Percentiles rank a stretch among this genome's conserved stretches.
phyloP scores from a whole-genome alignment of 352 stramenopile genomes.

The Globisporangium emineosum region DNA sequence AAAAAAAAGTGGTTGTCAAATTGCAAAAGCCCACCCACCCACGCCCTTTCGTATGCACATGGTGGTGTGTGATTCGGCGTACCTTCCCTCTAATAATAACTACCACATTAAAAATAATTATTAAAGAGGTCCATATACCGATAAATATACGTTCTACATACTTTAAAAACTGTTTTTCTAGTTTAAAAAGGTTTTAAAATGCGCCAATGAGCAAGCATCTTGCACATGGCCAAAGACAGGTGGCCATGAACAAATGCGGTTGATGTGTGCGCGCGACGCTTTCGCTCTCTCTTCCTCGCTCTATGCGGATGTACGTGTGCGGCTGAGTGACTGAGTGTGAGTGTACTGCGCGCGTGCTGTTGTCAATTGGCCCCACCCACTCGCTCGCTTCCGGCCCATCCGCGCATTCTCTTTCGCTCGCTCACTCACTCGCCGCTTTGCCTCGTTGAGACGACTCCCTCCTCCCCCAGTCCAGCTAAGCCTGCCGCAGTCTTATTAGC shows the following conservation, averaged over 20 bases:
- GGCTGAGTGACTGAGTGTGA: not conserved
- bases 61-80: not conserved
- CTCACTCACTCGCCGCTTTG: conserved; percentile 5
- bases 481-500: no score
- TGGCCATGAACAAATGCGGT: not conserved
- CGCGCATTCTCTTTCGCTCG: not conserved
- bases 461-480: no score
- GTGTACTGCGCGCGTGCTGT: not conserved
- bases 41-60: not conserved
- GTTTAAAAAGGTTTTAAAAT: no score
- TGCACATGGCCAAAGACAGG: not conserved
- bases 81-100: not conserved
- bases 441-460: conserved; percentile 3
- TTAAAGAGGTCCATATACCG: not conserved
- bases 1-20: not conserved
- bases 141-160: not conserved
- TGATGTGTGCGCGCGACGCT: not conserved
- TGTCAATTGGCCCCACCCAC: not conserved
- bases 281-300: not conserved
- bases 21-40: not conserved
- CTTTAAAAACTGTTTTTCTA: not conserved
- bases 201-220: not conserved
- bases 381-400: not conserved
- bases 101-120: not conserved
- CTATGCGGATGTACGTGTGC: not conserved